Percentiles rank a stretch among this genome's conserved stretches.
Evolutionary conservation across 768 basidiomycete genomes (phyloP).

Genomic region (Lactarius hengduanensis): DNA sequence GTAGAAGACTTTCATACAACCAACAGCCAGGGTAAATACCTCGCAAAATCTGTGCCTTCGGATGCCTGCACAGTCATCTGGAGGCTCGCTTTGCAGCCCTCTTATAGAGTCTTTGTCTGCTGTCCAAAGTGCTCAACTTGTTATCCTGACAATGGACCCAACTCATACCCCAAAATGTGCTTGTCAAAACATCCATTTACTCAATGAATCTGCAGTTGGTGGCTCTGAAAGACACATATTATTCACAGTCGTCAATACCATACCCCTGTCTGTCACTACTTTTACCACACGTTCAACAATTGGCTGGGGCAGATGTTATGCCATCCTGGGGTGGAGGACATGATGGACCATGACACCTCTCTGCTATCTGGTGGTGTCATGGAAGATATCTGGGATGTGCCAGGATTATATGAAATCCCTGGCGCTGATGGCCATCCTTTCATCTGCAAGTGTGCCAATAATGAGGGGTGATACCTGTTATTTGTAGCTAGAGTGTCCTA

Average conservation of each 20-base stretch:
- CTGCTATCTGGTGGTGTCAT: neutral
- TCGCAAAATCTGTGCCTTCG: neutral
- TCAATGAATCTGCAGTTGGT: neutral
- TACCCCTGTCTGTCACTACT: neutral
- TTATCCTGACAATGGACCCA: slow-evolving; percentile 4
- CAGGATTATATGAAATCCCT: neutral
- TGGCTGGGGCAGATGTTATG: slow-evolving; percentile 15
- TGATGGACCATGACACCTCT: neutral
- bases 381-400: slow-evolving; percentile 19
- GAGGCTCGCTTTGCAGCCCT: neutral
- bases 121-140: slow-evolving; percentile 17
- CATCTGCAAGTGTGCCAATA: neutral
- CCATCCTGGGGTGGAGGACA: slow-evolving; percentile 12
- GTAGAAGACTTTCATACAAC: neutral
- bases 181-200: neutral
- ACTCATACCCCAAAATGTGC: slow-evolving; percentile 11
- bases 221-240: neutral
- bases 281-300: slow-evolving; percentile 14
- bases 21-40: neutral
- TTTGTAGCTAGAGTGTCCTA: too few species aligned
- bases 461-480: slow-evolving; percentile 34
- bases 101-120: neutral
- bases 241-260: neutral
- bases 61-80: neutral
- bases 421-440: slow-evolving; percentile 14